These are phyloP conservation scores for Sphenostylis stenocarpa DNA, from an alignment of 306 rosid genomes.

Conservation along the genomic window DNA sequence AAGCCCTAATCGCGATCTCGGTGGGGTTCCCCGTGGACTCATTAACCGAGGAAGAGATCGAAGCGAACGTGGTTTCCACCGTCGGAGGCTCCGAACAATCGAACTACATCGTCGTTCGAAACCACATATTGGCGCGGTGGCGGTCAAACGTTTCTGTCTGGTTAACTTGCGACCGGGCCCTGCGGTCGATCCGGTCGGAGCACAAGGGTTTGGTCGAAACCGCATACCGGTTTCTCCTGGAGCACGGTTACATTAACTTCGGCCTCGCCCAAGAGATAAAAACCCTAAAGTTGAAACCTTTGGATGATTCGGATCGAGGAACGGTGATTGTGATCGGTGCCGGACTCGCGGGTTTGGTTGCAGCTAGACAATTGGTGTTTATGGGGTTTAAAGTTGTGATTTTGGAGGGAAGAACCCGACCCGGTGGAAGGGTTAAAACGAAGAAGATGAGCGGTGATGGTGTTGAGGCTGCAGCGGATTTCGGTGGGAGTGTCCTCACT, in stretches of 20 bases:
- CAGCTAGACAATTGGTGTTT: slow-evolving; percentile 84
- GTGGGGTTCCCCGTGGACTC: slow-evolving; percentile 90
- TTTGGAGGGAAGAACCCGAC: slow-evolving; percentile 80
- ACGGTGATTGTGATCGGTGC: slow-evolving; percentile 82
- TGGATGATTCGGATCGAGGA: slow-evolving; percentile 57
- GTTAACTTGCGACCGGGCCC: slow-evolving; percentile 65
- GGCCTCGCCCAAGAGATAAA: slow-evolving; percentile 69
- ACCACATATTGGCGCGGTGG: slow-evolving; percentile 81
- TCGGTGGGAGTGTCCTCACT: slow-evolving; percentile 92
- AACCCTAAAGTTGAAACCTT: slow-evolving; percentile 54
- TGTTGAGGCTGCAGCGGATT: slow-evolving; percentile 78
- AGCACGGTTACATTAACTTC: slow-evolving; percentile 85
- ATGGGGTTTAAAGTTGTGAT: slow-evolving; percentile 78
- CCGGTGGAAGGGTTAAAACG: slow-evolving; percentile 91
- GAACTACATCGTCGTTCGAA: slow-evolving; percentile 72
- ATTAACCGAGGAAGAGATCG: slow-evolving; percentile 86
- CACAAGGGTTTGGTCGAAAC: slow-evolving; percentile 68
- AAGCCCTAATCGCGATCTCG: slow-evolving; percentile 76
- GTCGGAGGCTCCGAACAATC: slow-evolving; percentile 81
- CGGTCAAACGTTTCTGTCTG: slow-evolving; percentile 71
- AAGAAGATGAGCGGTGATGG: slow-evolving; percentile 71
- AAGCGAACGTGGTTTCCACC: slow-evolving; percentile 74
- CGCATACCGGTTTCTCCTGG: slow-evolving; percentile 67
- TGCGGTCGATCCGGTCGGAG: slow-evolving; percentile 67
- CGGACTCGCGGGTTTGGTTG: slow-evolving; percentile 81